Percentiles rank a stretch among this genome's conserved stretches.
Conservation (phyloP, 2,329 filamentous ascomycete species). For the Penicillium olsonii region DNA sequence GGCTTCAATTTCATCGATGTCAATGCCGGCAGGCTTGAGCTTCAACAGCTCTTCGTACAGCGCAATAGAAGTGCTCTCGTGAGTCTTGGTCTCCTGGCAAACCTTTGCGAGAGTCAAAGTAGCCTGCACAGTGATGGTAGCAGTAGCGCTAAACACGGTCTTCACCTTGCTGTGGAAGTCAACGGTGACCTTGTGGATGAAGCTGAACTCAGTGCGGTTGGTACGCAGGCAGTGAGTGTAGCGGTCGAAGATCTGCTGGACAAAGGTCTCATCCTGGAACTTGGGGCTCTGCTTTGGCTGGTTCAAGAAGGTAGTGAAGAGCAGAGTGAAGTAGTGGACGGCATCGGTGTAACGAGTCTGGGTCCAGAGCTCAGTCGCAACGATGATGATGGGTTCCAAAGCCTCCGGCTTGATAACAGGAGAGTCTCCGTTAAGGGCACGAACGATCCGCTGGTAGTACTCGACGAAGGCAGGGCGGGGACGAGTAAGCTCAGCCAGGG, state of each 20-base stretch:
- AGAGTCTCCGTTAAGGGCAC: constrained; percentile 40
- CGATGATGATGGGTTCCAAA: constrained; percentile 40
- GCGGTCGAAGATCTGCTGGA: constrained; percentile 35
- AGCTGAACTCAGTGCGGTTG: constrained; percentile 31
- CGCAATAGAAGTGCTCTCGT: constrained; percentile 37
- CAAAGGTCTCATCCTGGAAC: constrained; percentile 37
- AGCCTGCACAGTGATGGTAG: constrained; percentile 40
- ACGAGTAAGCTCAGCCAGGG: constrained; percentile 37
- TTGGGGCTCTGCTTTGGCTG: constrained; percentile 34
- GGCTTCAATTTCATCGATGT: constrained; percentile 36
- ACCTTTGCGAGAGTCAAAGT: constrained; percentile 39
- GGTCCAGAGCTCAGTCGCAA: constrained; percentile 41
- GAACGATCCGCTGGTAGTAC: constrained; percentile 43
- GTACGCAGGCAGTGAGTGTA: constrained; percentile 40
- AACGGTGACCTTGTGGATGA: constrained; percentile 36
- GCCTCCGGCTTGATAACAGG: constrained; percentile 38
- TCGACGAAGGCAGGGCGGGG: constrained; percentile 40
- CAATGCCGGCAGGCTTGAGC: constrained; percentile 33
- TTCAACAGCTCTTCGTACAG: constrained; percentile 42
- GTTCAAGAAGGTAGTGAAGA: constrained; percentile 42
- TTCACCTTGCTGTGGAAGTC: constrained; percentile 39
- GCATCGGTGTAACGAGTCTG: constrained; percentile 43
- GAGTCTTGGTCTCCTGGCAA: constrained; percentile 41
- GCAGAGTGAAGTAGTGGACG: constrained; percentile 33
- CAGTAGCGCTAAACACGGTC: constrained; percentile 35